These are phyloP conservation scores for Pythium utonaiense DNA, from an alignment of 352 stramenopile genomes.

Conservation along the genomic window DNA sequence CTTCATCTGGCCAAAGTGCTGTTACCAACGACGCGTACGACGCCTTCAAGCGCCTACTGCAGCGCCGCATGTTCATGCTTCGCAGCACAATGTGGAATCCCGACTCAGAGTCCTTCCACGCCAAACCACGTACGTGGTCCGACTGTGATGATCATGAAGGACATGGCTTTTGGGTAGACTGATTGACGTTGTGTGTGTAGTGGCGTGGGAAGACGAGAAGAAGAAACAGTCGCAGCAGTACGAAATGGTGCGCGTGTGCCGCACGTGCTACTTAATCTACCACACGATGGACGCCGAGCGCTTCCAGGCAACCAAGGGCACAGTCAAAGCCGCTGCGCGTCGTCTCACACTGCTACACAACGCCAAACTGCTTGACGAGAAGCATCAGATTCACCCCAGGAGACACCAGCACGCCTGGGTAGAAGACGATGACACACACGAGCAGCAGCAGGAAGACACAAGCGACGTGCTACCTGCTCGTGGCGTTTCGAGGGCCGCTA, in stretches of 20 bases:
- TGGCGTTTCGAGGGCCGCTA: not conserved
- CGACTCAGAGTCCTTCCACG: constrained; percentile 51
- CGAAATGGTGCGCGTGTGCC: constrained; percentile 27
- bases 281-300: constrained; percentile 25
- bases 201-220: constrained; percentile 46
- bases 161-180: too few relatives aligned
- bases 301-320: constrained; percentile 26
- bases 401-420: constrained; percentile 1
- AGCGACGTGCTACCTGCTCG: not conserved
- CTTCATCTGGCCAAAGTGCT: not conserved
- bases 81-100: constrained; percentile 69
- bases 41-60: constrained; percentile 42
- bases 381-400: not conserved
- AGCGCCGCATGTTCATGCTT: constrained; percentile 66
- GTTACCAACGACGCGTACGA: constrained; percentile 13
- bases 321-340: constrained; percentile 21
- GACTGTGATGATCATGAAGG: too few relatives aligned
- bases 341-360: constrained; percentile 24
- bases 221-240: constrained; percentile 26
- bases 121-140: constrained; percentile 36
- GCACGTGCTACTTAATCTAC: constrained; percentile 26
- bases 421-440: not conserved
- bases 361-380: constrained; percentile 17
- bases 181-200: constrained; percentile 18
- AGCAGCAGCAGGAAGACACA: not conserved